Conservation (phyloP, 352 stramenopile genomes). For the Phytophthora ramorum region DNA sequence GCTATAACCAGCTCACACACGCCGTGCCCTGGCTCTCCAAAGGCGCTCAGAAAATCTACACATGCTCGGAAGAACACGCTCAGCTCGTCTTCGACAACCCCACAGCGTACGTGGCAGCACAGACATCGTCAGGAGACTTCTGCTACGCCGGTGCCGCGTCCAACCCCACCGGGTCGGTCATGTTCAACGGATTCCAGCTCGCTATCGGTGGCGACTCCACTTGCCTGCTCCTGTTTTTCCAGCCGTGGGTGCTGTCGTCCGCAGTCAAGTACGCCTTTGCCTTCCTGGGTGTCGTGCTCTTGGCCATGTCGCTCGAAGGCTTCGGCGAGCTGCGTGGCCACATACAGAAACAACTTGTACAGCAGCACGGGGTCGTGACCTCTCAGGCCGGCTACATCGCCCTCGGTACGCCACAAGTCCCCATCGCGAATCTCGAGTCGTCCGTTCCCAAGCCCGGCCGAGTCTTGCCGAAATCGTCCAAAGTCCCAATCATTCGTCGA, state of each 20-base stretch:
- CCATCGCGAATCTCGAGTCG: conserved; percentile 5
- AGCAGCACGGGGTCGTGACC: conserved; percentile 48
- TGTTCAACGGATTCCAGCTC: conserved; percentile 79
- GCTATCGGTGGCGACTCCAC: conserved; percentile 50
- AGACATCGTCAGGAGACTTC: conserved; percentile 34
- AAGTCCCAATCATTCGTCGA: conserved; percentile 42
- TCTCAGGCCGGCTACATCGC: conserved; percentile 51
- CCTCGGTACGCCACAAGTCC: conserved; percentile 40
- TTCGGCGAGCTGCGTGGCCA: conserved; percentile 53
- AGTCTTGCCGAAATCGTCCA: conserved; percentile 4
- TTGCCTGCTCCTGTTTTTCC: conserved; percentile 70
- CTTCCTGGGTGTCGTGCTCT: conserved; percentile 58
- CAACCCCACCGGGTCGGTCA: conserved; percentile 57
- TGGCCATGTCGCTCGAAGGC: conserved; percentile 59
- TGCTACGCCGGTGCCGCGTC: conserved; percentile 48
- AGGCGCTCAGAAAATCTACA: conserved; percentile 65
- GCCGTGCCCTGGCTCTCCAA: conserved; percentile 57
- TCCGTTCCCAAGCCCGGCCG: conserved; percentile 19
- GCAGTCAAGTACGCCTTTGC: conserved; percentile 68
- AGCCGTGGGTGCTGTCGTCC: conserved; percentile 67
- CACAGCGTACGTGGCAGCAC: conserved; percentile 34
- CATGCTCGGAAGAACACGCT: conserved; percentile 60
- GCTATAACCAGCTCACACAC: too few relatives aligned
- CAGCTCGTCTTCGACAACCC: conserved; percentile 48
- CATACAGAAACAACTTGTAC: conserved; percentile 46